These are phyloP conservation scores for Fusarium equiseti DNA, from an alignment of 2,329 filamentous ascomycete genomes.

Conservation along the genomic window DNA sequence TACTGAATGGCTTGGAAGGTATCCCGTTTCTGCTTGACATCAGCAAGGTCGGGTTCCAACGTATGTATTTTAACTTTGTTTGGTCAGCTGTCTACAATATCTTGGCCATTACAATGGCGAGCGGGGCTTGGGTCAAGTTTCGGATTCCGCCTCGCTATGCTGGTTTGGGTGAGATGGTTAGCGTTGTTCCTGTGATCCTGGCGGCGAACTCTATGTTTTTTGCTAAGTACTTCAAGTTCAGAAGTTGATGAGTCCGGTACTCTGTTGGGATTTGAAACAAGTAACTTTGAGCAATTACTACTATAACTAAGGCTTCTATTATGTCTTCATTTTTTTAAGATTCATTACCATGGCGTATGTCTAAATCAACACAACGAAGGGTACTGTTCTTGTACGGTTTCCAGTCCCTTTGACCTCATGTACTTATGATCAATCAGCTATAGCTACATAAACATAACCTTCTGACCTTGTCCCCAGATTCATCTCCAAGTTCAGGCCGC, in stretches of 20 bases:
- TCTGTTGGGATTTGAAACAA: too few species aligned
- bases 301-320: too few species aligned
- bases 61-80: constrained; percentile 21
- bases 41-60: neutral
- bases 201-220: constrained; percentile 18
- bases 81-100: constrained; percentile 21
- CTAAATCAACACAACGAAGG: too few species aligned
- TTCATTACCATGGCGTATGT: too few species aligned
- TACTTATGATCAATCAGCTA: too few species aligned
- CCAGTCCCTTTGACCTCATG: too few species aligned
- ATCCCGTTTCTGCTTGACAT: constrained; percentile 15
- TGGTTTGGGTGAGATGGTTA: constrained; percentile 17
- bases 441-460: too few species aligned
- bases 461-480: too few species aligned
- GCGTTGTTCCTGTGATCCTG: constrained; percentile 5
- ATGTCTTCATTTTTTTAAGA: too few species aligned
- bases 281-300: rapidly evolving
- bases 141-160: constrained; percentile 3
- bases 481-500: too few species aligned
- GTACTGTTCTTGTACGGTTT: too few species aligned
- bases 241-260: rapidly evolving
- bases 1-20: constrained; percentile 2
- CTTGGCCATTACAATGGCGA: constrained; percentile 13
- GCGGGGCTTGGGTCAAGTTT: constrained; percentile 22
- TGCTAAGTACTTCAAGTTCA: neutral